Percentiles rank a stretch among this genome's conserved stretches.
Conservation (phyloP, 345 rosid genomes). For the Brassica juncea region DNA sequence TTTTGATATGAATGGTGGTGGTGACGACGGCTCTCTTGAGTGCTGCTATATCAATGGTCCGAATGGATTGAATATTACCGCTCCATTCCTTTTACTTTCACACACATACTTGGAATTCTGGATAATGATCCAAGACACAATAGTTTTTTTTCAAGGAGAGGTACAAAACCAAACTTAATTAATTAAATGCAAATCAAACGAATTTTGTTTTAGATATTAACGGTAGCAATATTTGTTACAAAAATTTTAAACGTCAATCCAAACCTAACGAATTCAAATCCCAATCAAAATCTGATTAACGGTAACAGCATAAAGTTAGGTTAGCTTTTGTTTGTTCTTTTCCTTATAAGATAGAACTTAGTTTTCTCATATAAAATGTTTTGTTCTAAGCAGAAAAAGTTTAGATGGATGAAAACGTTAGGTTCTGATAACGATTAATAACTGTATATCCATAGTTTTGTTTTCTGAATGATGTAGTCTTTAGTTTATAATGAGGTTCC, state of each 20-base stretch:
- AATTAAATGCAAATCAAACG: neutral
- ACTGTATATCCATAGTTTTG: neutral
- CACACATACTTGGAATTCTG: slow-evolving; percentile 1
- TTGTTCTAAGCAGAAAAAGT: neutral
- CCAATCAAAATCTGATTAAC: neutral
- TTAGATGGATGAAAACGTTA: neutral
- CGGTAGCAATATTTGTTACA: neutral
- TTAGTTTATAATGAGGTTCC: neutral
- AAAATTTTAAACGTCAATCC: neutral
- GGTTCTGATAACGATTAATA: slow-evolving; percentile 4
- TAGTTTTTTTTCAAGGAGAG: neutral
- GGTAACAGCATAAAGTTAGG: neutral
- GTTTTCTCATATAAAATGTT: neutral
- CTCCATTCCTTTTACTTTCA: neutral
- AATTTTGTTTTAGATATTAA: neutral
- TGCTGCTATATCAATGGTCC: neutral
- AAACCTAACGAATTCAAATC: neutral
- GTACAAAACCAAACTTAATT: neutral
- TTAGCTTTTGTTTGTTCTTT: neutral
- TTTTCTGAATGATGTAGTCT: slow-evolving; percentile 22
- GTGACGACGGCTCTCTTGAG: slow-evolving; percentile 19
- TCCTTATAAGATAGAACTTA: neutral
- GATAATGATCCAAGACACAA: slow-evolving; percentile 21
- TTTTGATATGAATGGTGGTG: slow-evolving; percentile 23
- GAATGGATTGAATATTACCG: slow-evolving; percentile 7